Percentiles rank a stretch among this genome's conserved stretches.
These are phyloP conservation scores for Trichoderma orchidacearum DNA, from an alignment of 495 filamentous ascomycete species.

Conservation along the genomic window DNA sequence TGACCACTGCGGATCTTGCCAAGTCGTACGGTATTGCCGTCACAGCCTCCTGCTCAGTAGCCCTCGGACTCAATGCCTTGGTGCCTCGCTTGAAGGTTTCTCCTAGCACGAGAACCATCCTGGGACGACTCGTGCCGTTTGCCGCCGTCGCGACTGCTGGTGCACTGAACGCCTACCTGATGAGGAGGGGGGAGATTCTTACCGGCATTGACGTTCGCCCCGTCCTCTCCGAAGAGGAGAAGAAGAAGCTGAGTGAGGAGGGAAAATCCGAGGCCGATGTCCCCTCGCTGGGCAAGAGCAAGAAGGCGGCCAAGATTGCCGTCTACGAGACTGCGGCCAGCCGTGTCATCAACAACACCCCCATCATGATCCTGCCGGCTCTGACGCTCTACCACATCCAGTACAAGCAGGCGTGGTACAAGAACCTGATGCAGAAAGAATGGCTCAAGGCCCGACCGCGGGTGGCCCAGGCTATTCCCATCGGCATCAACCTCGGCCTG, in stretches of 20 bases:
- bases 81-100: conserved; percentile 76
- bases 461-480: conserved; percentile 24
- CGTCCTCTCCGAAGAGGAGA: conserved; percentile 43
- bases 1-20: conserved; percentile 63
- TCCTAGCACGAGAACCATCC: conserved; percentile 57
- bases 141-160: conserved; percentile 85
- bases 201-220: conserved; percentile 92
- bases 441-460: conserved; percentile 65
- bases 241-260: conserved; percentile 33
- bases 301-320: conserved; percentile 73
- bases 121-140: conserved; percentile 81
- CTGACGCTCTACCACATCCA: conserved; percentile 74
- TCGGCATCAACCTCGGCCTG: conserved; percentile 73
- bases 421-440: conserved; percentile 28
- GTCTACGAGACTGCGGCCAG: conserved; percentile 85
- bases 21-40: conserved; percentile 90
- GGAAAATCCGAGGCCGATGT: conserved; percentile 44
- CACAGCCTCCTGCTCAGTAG: conserved; percentile 81
- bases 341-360: conserved; percentile 82
- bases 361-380: conserved; percentile 92
- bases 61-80: conserved; percentile 77
- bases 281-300: conserved; percentile 65
- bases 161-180: conserved; percentile 89
- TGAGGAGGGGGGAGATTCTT: conserved; percentile 92
- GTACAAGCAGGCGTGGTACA: conserved; percentile 7